These are phyloP conservation scores for Phytophthora constricta DNA, from an alignment of 352 stramenopile genomes.

Conservation along the genomic window DNA sequence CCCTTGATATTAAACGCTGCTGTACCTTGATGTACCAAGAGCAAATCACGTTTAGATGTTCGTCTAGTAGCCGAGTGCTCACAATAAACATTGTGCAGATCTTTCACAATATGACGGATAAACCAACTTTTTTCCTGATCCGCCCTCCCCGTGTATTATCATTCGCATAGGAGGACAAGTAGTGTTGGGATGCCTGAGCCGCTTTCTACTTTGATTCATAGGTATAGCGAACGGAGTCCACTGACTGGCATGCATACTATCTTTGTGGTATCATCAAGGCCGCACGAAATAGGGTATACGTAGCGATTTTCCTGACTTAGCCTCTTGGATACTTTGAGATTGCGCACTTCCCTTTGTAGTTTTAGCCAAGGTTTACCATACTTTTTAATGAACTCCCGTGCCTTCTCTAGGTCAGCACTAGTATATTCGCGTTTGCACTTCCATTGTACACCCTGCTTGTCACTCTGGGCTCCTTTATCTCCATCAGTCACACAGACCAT, in stretches of 20 bases:
- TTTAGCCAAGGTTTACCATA: not conserved
- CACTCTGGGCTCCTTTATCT: not conserved
- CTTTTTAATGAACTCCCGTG: not conserved
- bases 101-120: slow-evolving; percentile 1
- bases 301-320: too few species aligned
- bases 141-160: not conserved
- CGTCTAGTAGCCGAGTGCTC: not conserved
- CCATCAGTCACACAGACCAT: not conserved
- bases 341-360: too few species aligned
- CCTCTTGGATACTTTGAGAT: too few species aligned
- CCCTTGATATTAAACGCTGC: slow-evolving; percentile 2
- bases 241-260: not conserved
- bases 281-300: too few species aligned
- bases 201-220: not conserved
- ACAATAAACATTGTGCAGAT: not conserved
- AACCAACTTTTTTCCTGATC: not conserved
- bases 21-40: not conserved
- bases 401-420: too few species aligned
- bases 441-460: not conserved
- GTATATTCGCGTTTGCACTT: not conserved
- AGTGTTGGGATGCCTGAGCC: too few species aligned
- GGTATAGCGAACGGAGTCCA: not conserved
- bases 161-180: not conserved
- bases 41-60: not conserved
- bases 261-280: too few species aligned